These are phyloP conservation scores for Penicillium subrubescens DNA, from an alignment of 495 filamentous ascomycete genomes.

Conservation along the genomic window DNA sequence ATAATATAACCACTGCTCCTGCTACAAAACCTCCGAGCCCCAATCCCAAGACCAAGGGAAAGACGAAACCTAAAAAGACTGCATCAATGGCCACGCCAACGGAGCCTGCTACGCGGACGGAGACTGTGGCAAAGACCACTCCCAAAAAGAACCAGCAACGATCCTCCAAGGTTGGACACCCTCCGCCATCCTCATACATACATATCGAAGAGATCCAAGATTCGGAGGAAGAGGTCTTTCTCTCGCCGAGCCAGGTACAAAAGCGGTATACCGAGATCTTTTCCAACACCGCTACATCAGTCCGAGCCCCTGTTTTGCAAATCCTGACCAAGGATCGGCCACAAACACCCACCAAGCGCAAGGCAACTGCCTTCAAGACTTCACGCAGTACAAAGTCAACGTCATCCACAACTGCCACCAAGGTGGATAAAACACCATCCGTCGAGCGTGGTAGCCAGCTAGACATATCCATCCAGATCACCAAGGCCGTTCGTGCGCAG, in stretches of 20 bases:
- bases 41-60: not conserved
- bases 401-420: not conserved
- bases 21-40: not conserved
- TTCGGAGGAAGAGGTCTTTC: constrained; percentile 55
- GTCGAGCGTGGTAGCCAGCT: constrained; percentile 21
- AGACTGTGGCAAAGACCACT: not conserved
- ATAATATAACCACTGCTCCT: not conserved
- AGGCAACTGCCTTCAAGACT: constrained; percentile 10
- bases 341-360: constrained; percentile 16
- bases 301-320: constrained; percentile 14
- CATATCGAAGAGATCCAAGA: constrained; percentile 65
- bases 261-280: constrained; percentile 18
- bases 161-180: not conserved
- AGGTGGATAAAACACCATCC: constrained; percentile 2
- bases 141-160: constrained; percentile 2
- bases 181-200: constrained; percentile 24
- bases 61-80: constrained; percentile 10
- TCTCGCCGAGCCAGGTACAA: constrained; percentile 39
- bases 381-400: constrained; percentile 4
- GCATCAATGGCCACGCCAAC: not conserved
- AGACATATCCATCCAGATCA: constrained; percentile 63
- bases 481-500: constrained; percentile 61
- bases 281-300: constrained; percentile 1
- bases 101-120: constrained; percentile 9
- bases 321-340: constrained; percentile 14